Conservation (phyloP, 768 basidiomycete species). For the Coprinopsis sp. region DNA sequence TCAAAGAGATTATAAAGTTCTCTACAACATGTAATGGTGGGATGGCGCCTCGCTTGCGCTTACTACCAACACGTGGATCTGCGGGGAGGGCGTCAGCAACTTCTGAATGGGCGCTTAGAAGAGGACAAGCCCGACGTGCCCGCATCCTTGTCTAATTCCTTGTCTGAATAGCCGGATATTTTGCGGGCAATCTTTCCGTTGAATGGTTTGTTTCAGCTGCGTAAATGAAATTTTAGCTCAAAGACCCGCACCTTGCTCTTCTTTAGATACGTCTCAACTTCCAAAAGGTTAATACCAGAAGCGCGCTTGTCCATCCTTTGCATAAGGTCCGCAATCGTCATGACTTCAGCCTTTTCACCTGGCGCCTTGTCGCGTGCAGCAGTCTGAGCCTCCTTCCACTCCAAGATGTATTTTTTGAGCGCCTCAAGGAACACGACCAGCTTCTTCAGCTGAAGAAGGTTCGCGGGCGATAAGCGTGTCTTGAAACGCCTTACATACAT, state of each 20-base stretch:
- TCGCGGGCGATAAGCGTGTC: conserved; percentile 64
- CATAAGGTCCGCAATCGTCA: conserved; percentile 65
- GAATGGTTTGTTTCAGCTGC: background rate
- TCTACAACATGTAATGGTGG: conserved; percentile 81
- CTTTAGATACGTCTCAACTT: conserved; percentile 76
- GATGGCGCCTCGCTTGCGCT: conserved; percentile 38
- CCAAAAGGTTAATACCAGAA: conserved; percentile 76
- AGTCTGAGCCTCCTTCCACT: conserved; percentile 44
- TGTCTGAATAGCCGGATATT: conserved; percentile 81
- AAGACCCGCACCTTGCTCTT: conserved; percentile 64
- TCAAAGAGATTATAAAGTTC: conserved; percentile 72
- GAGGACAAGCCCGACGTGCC: conserved; percentile 23
- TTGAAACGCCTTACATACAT: conserved; percentile 76
- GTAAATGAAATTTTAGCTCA: conserved; percentile 5
- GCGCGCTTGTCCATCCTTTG: conserved; percentile 61
- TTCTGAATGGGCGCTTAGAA: background rate
- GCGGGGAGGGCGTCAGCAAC: background rate
- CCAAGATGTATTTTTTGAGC: conserved; percentile 51
- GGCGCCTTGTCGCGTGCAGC: conserved; percentile 12
- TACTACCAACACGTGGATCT: conserved; percentile 14
- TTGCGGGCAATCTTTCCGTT: conserved; percentile 60
- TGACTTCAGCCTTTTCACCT: conserved; percentile 46
- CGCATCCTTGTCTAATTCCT: conserved; percentile 40
- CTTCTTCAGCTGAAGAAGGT: conserved; percentile 77
- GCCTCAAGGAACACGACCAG: conserved; percentile 70